Base-by-base conservation (phyloP, 2,329 filamentous ascomycete species). In the Hypoxylon rubiginosum region DNA sequence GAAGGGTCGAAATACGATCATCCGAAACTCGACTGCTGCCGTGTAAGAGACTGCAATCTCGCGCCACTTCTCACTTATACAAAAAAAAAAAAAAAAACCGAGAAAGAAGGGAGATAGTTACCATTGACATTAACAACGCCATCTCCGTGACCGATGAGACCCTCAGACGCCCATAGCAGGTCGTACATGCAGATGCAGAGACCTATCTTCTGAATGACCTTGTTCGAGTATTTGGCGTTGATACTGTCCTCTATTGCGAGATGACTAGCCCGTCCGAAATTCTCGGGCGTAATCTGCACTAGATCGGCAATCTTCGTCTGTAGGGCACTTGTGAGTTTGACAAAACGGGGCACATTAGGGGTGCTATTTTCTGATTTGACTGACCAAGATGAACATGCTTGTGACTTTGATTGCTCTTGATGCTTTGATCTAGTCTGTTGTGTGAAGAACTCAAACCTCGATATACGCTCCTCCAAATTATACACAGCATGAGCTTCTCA, bases 121-220 rank as follows among this genome's bases (percentile, higher is more conserved):
- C 93, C 92, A 77, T 98, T 98, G 48, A 98, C 93, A 74, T 98
- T 97, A 52, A 97, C 94, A 34, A 95, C 87, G 21, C 96, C 96
- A 17, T 91, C 94, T 28, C 95, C 94, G 79, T 97, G 93, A 28
- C 95, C 94, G 71, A 99, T 97, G 26, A 97, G 83, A 30, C 96
- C 96, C 79, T 99, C 96, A 0, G 94, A 97, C 0, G 93, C 89
- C 81, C 92, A 92, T 5, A 97, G 82, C 11, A 99, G 84, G 77
- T 98, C 96, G 82, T 96, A 97, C 73, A 99, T 88, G 76, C 92
- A 95, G 72, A 99, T 91, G 76, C 94, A 97, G 3, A 99, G 89
- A 10, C 96, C 96, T 64, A 98, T 90, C 76, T 96, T 96, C 77
- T 97, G 95, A 67, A 99, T 93, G 21, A 94, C 92, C 87, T 92